A percentile compares a stretch with the other conserved stretches of the same genome.
These are phyloP conservation scores for Russula emetica DNA, from an alignment of 768 basidiomycete species.

Conservation along the genomic window DNA sequence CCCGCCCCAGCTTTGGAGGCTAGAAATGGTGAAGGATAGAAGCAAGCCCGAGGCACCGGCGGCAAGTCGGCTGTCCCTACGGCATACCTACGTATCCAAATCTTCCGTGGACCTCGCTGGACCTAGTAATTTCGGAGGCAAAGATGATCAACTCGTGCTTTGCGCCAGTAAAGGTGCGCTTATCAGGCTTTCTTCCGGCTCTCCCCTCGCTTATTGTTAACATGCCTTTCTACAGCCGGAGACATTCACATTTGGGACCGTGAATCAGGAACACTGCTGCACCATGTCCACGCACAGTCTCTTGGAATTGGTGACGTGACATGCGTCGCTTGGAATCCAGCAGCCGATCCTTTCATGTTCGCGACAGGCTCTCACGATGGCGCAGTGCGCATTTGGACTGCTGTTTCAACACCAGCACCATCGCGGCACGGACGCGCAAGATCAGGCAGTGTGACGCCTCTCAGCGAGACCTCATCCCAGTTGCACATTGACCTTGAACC, in stretches of 20 bases:
- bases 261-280: conserved; percentile 68
- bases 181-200: background rate
- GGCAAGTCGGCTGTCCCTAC: conserved; percentile 36
- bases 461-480: conserved; percentile 18
- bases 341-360: conserved; percentile 59
- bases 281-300: conserved; percentile 60
- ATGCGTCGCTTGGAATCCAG: conserved; percentile 76
- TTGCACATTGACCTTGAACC: conserved; percentile 19
- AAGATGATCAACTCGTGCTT: conserved; percentile 71
- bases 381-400: conserved; percentile 68
- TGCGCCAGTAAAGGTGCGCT: conserved; percentile 67
- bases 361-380: conserved; percentile 79
- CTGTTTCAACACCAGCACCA: conserved; percentile 29
- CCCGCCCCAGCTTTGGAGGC: conserved; percentile 74
- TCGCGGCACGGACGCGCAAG: conserved; percentile 3
- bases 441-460: conserved; percentile 24
- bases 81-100: conserved; percentile 74
- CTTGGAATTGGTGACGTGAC: conserved; percentile 66
- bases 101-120: conserved; percentile 68
- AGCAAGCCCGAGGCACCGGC: conserved; percentile 36
- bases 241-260: conserved; percentile 86
- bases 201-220: conserved; percentile 11
- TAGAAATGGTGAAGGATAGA: conserved; percentile 58
- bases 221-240: conserved; percentile 48
- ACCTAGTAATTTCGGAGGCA: conserved; percentile 78